Percentiles rank a stretch among this genome's conserved stretches.
Conservation (phyloP, 139 green algal genomes). For the Chlamydomonas applanata region DNA sequence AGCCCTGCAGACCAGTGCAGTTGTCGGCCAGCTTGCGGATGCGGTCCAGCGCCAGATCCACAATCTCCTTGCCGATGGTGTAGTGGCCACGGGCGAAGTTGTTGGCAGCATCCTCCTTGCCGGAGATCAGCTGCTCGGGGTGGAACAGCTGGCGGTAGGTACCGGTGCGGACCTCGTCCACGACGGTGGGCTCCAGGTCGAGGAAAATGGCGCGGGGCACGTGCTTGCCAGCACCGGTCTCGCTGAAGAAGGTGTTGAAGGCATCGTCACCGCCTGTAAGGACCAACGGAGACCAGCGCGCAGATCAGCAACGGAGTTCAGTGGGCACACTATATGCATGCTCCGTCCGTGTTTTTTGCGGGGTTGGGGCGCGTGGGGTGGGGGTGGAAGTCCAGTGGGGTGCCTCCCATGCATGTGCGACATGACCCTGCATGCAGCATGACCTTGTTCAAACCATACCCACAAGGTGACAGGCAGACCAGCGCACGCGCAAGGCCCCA, state of each 20-base stretch:
- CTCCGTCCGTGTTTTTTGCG: too few species aligned
- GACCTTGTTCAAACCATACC: too few species aligned
- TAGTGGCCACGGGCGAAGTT: slow-evolving; percentile 83
- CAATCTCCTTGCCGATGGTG: slow-evolving; percentile 96
- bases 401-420: too few species aligned
- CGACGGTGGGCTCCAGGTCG: slow-evolving; percentile 94
- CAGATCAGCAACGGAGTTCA: too few species aligned
- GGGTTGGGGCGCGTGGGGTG: too few species aligned
- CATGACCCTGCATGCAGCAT: too few species aligned
- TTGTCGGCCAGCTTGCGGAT: slow-evolving; percentile 97
- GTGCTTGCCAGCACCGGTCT: slow-evolving; percentile 95
- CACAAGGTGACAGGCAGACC: too few species aligned
- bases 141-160: slow-evolving; percentile 97
- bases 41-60: slow-evolving; percentile 89
- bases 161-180: slow-evolving; percentile 93
- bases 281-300: too few species aligned
- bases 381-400: too few species aligned
- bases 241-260: slow-evolving; percentile 98
- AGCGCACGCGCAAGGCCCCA: too few species aligned
- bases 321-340: too few species aligned
- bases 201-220: slow-evolving; percentile 89
- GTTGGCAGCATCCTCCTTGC: slow-evolving; percentile 85
- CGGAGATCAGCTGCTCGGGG: slow-evolving; percentile 96
- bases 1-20: slow-evolving; percentile 95
- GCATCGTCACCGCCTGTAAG: slow-evolving; percentile 88